phyloP scores from a whole-genome alignment of 1,284 basidiomycete genomes.

The Sphaerobolus stellatus region DNA sequence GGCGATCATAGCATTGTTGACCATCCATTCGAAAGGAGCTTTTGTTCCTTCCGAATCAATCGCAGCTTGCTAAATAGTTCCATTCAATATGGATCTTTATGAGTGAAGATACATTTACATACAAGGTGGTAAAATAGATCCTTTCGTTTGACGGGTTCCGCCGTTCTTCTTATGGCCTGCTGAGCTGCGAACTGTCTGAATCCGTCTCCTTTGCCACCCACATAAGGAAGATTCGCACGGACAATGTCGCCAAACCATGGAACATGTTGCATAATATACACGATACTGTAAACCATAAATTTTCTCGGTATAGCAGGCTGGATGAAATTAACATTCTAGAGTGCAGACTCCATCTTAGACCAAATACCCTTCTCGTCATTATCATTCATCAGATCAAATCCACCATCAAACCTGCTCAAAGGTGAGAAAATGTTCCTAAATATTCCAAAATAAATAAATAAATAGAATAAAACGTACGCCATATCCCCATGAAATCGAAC shows the following conservation, averaged over 20 bases:
- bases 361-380: not conserved
- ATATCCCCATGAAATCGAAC: conserved; percentile 32
- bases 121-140: conserved; percentile 11
- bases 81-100: not conserved
- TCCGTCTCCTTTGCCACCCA: not conserved
- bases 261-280: not conserved
- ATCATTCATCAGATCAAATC: not conserved
- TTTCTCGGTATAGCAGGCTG: not conserved
- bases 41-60: not conserved
- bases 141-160: not conserved
- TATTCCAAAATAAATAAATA: not conserved
- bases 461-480: conserved; percentile 22
- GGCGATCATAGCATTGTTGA: conserved; percentile 48
- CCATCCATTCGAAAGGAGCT: not conserved
- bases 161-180: not conserved
- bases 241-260: conserved; percentile 2
- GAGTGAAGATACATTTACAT: not conserved
- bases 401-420: conserved; percentile 6
- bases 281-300: not conserved
- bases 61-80: not conserved
- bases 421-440: too few species aligned
- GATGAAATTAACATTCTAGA: not conserved
- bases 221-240: not conserved
- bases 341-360: not conserved
- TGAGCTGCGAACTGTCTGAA: not conserved